phyloP scores from a whole-genome alignment of 441 rosid species.

The Pelargonium fulgidum region DNA sequence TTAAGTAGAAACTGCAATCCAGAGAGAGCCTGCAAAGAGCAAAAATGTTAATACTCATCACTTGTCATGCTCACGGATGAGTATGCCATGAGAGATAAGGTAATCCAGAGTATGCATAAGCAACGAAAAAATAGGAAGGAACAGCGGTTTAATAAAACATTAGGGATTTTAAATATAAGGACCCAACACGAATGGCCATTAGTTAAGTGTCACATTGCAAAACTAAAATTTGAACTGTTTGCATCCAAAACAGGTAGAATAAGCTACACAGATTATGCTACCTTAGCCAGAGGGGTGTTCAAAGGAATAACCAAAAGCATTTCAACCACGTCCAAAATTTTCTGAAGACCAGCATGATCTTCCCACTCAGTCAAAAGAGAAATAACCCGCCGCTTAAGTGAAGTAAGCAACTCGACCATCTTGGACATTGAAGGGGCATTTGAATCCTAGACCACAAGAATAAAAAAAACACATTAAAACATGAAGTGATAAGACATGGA shows the following conservation, averaged over 20 bases:
- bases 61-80: not conserved
- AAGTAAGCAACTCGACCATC: constrained; percentile 64
- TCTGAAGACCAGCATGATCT: constrained; percentile 79
- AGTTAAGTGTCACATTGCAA: too few relatives aligned
- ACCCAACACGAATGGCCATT: not conserved
- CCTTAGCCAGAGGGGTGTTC: constrained; percentile 85
- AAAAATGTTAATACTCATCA: constrained; percentile 15
- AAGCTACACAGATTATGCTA: constrained; percentile 22
- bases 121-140: not conserved
- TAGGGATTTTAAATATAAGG: too few relatives aligned
- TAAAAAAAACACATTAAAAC: constrained; percentile 15
- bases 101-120: not conserved
- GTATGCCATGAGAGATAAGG: not conserved
- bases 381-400: constrained; percentile 38
- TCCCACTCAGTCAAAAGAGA: constrained; percentile 60
- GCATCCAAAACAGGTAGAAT: constrained; percentile 16
- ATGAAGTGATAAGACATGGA: constrained; percentile 8
- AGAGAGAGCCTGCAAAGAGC: constrained; percentile 59
- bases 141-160: not conserved
- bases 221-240: not conserved
- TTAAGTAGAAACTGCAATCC: constrained; percentile 80
- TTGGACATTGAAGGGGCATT: constrained; percentile 60
- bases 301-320: constrained; percentile 76
- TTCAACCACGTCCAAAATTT: constrained; percentile 55
- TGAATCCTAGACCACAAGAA: constrained; percentile 45